These are phyloP conservation scores for Malassezia yamatoensis DNA, from an alignment of 1,284 basidiomycete species.

Conservation along the genomic window DNA sequence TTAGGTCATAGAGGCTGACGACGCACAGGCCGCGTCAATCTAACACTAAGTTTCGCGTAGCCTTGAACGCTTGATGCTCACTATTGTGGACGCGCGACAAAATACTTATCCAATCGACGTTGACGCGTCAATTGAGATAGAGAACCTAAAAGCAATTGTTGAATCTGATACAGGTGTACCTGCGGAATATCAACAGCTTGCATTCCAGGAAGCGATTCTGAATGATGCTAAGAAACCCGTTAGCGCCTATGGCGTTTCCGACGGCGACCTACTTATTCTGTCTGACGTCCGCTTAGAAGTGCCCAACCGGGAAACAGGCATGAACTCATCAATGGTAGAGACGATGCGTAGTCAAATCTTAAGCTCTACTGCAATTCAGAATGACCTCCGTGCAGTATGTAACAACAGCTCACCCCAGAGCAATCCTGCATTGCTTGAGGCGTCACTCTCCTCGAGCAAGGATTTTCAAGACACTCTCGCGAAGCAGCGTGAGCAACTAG, in stretches of 20 bases:
- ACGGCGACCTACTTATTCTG: constrained; percentile 35
- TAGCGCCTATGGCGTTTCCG: constrained; percentile 25
- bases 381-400: constrained; percentile 56
- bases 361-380: constrained; percentile 69
- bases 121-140: constrained; percentile 35
- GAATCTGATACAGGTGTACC: constrained; percentile 34
- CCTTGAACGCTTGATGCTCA: constrained; percentile 27
- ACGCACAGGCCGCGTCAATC: constrained; percentile 1
- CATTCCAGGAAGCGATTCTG: constrained; percentile 22
- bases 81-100: constrained; percentile 33
- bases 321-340: constrained; percentile 58
- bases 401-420: constrained; percentile 5
- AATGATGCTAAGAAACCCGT: constrained; percentile 26
- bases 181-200: constrained; percentile 24
- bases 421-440: constrained; percentile 28
- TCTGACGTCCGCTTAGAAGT: constrained; percentile 7
- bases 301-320: neutral
- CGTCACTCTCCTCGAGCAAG: constrained; percentile 7
- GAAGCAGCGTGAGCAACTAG: constrained; percentile 15
- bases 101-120: constrained; percentile 36
- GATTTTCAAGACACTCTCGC: constrained; percentile 23
- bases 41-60: neutral
- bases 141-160: constrained; percentile 37
- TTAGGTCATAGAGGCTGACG: constrained; percentile 3
- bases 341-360: constrained; percentile 78